Evolutionary conservation across 1,284 basidiomycete species (phyloP), one percentile per base, ranked within the genome.

Genomic region (Puccinia polysora): DNA sequence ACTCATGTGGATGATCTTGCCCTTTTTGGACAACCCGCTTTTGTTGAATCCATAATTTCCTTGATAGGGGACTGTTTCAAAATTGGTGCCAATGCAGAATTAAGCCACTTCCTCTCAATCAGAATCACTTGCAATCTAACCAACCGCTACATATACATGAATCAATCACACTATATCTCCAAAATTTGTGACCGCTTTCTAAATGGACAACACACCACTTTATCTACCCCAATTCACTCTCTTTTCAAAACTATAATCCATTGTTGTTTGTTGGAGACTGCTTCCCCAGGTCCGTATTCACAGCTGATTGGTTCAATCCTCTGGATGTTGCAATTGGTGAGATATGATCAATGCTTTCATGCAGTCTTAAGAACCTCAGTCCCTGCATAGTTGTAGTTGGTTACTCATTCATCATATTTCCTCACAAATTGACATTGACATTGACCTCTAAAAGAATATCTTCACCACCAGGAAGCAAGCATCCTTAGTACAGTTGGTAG

Each of bases 31-130:
- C 6, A 23, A 23, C 34, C 8, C 20, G 4, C 0, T 6, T 45
- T 49, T 25, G 23, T 65, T 15, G 50, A 65, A 18, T 4, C 2
- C n/a, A 14, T 53, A 14, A 32, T 47, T 15, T 0, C 1, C 18
- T 8, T 23, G 0, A 25, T 65, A 1, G 34, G 36, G 3, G 7
- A 53, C 3, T 3, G 8, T 8, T 65, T 52, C 36, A 50, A 47
- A 23, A 40, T 65, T 14, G 30, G 30, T 12, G 40, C 63, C 5
- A 47, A 65, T 30, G 34, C 49, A 8, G 25, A 45, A 3, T 36
- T 65, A 5, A 20, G 34, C n/a, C 63, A 65, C 40, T 65, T 65
- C 47, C 20, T 65, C 1, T 65, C 63, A 20, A 7, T 65, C 2
- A 65, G 52, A 10, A 65, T 65, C 10, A 49, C 6, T 12, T 23